Conservation (phyloP, 2,329 filamentous ascomycete genomes). For the Coleophoma cylindrospora region DNA sequence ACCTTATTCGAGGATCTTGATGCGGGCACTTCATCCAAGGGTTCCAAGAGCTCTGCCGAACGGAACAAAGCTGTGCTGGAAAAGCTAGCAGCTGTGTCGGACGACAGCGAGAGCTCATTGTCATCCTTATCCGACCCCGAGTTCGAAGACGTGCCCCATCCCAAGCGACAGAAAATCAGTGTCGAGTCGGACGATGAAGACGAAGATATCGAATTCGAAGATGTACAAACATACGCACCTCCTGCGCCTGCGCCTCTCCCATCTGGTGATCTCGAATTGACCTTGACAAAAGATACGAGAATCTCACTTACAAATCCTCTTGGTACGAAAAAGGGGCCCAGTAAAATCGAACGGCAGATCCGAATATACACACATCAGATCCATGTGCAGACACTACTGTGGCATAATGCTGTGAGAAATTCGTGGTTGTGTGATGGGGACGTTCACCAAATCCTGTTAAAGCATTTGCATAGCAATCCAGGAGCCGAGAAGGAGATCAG, state of each 20-base stretch:
- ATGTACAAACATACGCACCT: slow-evolving; percentile 39
- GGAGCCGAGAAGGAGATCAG: slow-evolving; percentile 61
- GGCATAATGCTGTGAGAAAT: slow-evolving; percentile 84
- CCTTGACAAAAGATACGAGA: slow-evolving; percentile 53
- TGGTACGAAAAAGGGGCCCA: slow-evolving; percentile 73
- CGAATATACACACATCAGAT: slow-evolving; percentile 77
- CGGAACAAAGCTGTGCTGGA: slow-evolving; percentile 37
- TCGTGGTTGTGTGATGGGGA: slow-evolving; percentile 75
- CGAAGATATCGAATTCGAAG: slow-evolving; percentile 60
- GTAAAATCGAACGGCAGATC: slow-evolving; percentile 77
- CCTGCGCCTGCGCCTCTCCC: slow-evolving; percentile 38
- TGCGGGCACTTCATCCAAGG: slow-evolving; percentile 24
- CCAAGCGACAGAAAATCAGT: slow-evolving; percentile 37
- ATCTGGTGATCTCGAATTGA: slow-evolving; percentile 69
- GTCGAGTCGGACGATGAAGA: slow-evolving; percentile 48
- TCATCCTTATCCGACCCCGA: slow-evolving; percentile 41
- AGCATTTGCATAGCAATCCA: slow-evolving; percentile 56
- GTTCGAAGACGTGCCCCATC: slow-evolving; percentile 44
- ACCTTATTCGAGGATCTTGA: slow-evolving; percentile 60
- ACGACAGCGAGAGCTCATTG: slow-evolving; percentile 30
- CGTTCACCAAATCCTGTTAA: slow-evolving; percentile 70
- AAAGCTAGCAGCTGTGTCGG: slow-evolving; percentile 36
- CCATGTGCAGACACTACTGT: slow-evolving; percentile 83
- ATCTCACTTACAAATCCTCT: slow-evolving; percentile 57
- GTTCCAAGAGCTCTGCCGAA: slow-evolving; percentile 31